These are phyloP conservation scores for Tricladium varicosporioides DNA, from an alignment of 2,329 filamentous ascomycete species.

Conservation along the genomic window DNA sequence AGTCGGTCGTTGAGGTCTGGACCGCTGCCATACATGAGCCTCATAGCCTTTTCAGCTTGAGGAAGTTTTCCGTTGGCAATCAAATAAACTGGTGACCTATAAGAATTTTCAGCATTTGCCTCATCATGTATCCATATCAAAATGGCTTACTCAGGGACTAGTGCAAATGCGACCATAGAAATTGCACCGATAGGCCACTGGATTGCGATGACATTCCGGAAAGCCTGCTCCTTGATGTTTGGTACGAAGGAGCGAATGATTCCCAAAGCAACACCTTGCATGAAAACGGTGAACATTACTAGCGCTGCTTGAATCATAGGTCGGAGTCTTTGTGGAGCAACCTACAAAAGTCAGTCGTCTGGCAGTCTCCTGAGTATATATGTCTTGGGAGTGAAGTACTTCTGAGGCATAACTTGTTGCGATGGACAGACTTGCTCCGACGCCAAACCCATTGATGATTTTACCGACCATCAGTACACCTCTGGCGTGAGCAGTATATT, in stretches of 20 bases:
- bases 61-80: not conserved
- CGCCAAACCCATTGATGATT: slow-evolving; percentile 7
- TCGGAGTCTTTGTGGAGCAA: slow-evolving; percentile 4
- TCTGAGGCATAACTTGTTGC: slow-evolving; percentile 7
- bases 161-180: not conserved
- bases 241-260: slow-evolving; percentile 4
- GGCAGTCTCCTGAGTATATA: not conserved
- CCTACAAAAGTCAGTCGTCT: not conserved
- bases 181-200: slow-evolving; percentile 1
- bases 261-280: slow-evolving; percentile 2
- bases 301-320: slow-evolving; percentile 1
- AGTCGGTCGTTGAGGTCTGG: not conserved
- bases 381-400: not conserved
- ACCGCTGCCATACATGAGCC: not conserved
- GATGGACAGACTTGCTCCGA: slow-evolving; percentile 1
- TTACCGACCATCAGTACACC: slow-evolving; percentile 4
- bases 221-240: slow-evolving; percentile 1
- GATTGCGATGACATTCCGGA: slow-evolving; percentile 4
- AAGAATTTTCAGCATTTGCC: not conserved
- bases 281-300: slow-evolving; percentile 2
- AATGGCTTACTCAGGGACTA: not conserved
- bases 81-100: not conserved
- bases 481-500: not conserved
- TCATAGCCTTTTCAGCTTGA: not conserved
- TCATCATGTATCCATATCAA: not conserved